phyloP scores from a whole-genome alignment of 768 basidiomycete genomes.

The Agrocybe praecox region DNA sequence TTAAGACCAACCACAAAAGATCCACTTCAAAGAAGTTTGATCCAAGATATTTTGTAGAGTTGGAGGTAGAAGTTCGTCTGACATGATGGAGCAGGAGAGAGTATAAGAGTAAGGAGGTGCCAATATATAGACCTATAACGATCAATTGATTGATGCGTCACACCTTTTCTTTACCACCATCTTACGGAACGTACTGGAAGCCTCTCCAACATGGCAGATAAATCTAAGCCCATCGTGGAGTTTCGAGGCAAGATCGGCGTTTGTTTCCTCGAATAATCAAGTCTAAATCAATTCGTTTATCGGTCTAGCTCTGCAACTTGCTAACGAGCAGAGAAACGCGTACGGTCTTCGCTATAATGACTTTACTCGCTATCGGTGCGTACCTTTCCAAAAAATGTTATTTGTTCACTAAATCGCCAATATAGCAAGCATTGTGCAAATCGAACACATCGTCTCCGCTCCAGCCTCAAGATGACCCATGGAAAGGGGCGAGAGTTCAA shows the following conservation, averaged over 20 bases:
- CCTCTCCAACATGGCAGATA: constrained; percentile 31
- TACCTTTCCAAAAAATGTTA: neutral
- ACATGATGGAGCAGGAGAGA: constrained; percentile 26
- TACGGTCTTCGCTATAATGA: constrained; percentile 94
- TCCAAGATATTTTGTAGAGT: constrained; percentile 95
- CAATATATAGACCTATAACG: neutral
- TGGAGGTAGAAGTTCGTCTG: constrained; percentile 63
- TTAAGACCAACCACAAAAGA: constrained; percentile 85
- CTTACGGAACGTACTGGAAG: constrained; percentile 13
- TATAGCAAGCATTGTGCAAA: constrained; percentile 85
- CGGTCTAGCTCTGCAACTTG: constrained; percentile 71
- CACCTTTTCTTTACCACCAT: constrained; percentile 11
- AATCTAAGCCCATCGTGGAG: constrained; percentile 15
- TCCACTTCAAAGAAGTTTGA: constrained; percentile 95
- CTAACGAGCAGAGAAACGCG: constrained; percentile 86
- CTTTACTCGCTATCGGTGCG: constrained; percentile 80
- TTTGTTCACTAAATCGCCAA: neutral
- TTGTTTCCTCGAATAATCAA: neutral
- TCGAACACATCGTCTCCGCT: constrained; percentile 85
- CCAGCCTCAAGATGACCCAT: constrained; percentile 81
- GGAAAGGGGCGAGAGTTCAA: constrained; percentile 92
- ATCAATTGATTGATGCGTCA: constrained; percentile 12
- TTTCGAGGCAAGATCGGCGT: constrained; percentile 37
- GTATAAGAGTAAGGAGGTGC: constrained; percentile 1
- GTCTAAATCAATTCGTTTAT: constrained; percentile 2